Base-by-base conservation (phyloP, 2,329 filamentous ascomycete species). In the Monosporascus sp. region DNA sequence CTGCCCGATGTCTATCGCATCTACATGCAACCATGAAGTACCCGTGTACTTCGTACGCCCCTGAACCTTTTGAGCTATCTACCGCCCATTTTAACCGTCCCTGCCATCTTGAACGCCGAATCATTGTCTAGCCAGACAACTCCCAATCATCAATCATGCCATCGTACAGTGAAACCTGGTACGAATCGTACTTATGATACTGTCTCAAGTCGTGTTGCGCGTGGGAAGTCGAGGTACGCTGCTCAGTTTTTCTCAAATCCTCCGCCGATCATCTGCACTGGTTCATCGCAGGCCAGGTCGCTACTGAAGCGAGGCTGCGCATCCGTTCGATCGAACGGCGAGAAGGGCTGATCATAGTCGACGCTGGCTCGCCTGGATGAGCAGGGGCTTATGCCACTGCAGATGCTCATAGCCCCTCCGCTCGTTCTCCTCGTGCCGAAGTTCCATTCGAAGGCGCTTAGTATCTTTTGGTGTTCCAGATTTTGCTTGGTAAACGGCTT, bases 401-500 rank as follows among this genome's bases (percentile, higher is more conserved):
- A 52, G 46, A 48, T 57, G 48, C 62, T 66, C 43, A 53, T 55
- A 24, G 58, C 55, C 16, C 61, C 50, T 24, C 59, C 61, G 38
- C 59, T 63, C 20, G 50, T 50, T 38, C 56, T 63, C 36, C 62
- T 58, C 19, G 44, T 59, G 50, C 59, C 59, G 37, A 63, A 64
- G 47, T 62, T 65, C 61, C 64, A 69, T 46, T 66, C 62, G 50
- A 69, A 69, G 20, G 59, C 52, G 49, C 52, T 62, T 16, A 69
- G 51, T 31, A 69, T 53, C 53, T 65, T 67, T 52, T 69, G 67
- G 55, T 69, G 66, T 52, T 67, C 67, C 26, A 69, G 58, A 49
- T 69, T 69, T 49, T 69, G 64, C 9, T 59, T 57, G 2, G 64
- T 69, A 53, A 69, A 66, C 22, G 66, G 66, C 34, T 63, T 64